A percentile compares a stretch with the other conserved stretches of the same genome.
Conservation (phyloP, 176 grass and related monocot species). For the Triticum urartu region DNA sequence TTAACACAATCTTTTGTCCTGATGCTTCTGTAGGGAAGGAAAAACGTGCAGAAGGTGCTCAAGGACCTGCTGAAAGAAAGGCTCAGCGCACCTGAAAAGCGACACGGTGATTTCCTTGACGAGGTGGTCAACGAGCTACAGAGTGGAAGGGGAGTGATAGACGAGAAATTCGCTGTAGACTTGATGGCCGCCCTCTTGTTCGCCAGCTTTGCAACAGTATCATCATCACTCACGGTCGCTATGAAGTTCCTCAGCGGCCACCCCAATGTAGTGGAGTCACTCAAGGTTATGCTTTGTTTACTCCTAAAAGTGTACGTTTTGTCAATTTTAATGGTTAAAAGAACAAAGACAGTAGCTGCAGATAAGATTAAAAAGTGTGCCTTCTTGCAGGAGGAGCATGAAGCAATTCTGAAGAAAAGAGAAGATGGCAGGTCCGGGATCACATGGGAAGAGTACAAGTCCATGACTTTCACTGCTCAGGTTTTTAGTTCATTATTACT, state of each 20-base stretch:
- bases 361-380: neutral
- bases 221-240: neutral
- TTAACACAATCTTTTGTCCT: neutral
- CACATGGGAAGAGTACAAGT: conserved; percentile 25
- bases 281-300: neutral
- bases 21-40: neutral
- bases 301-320: neutral
- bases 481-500: neutral
- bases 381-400: conserved; percentile 20
- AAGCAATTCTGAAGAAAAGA: conserved; percentile 10
- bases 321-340: neutral
- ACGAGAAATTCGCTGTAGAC: conserved; percentile 9
- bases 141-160: neutral
- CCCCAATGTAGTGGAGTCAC: neutral
- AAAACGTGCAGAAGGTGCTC: conserved; percentile 8
- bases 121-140: neutral
- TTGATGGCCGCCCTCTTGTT: neutral
- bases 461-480: conserved; percentile 17
- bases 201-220: neutral
- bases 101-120: neutral
- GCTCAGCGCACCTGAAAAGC: conserved; percentile 7
- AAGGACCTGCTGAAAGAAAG: neutral
- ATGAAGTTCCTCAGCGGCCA: conserved; percentile 3
- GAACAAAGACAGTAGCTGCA: neutral
- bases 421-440: neutral